These are phyloP conservation scores for Teratosphaeria pseudoeucalypti DNA, from an alignment of 2,329 filamentous ascomycete genomes.

Conservation along the genomic window DNA sequence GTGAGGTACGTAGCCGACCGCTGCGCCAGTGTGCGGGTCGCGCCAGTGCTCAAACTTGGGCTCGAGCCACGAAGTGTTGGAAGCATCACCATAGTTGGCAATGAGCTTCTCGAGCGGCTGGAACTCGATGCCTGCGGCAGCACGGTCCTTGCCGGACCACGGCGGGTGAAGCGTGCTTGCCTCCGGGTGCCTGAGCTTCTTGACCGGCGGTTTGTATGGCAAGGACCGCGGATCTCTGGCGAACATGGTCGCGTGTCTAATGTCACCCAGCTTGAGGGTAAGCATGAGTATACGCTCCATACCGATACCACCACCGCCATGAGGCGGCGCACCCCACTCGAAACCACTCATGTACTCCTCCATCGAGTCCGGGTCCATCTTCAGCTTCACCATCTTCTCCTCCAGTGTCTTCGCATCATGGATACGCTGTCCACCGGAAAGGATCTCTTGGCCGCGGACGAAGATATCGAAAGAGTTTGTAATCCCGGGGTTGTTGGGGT, in stretches of 20 bases:
- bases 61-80: constrained; percentile 89
- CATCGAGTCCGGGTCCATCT: constrained; percentile 72
- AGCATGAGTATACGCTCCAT: constrained; percentile 82
- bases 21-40: constrained; percentile 66
- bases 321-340: constrained; percentile 77
- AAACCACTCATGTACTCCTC: constrained; percentile 85
- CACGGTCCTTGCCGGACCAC: constrained; percentile 46
- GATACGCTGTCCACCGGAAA: constrained; percentile 87
- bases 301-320: constrained; percentile 82
- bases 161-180: constrained; percentile 67
- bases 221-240: constrained; percentile 81
- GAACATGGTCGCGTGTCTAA: constrained; percentile 78
- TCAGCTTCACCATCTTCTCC: constrained; percentile 63
- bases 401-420: constrained; percentile 67
- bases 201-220: constrained; percentile 53
- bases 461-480: constrained; percentile 97
- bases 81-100: constrained; percentile 89
- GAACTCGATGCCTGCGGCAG: constrained; percentile 41
- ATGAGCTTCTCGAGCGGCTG: constrained; percentile 79
- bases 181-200: constrained; percentile 71
- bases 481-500: constrained; percentile 57
- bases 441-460: constrained; percentile 82
- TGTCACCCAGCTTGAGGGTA: constrained; percentile 76
- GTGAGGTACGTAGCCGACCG: constrained; percentile 70
- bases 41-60: constrained; percentile 83